Evolutionary conservation across 2,329 filamentous ascomycete genomes (phyloP).

Genomic region (Cryoendolithus antarcticus): DNA sequence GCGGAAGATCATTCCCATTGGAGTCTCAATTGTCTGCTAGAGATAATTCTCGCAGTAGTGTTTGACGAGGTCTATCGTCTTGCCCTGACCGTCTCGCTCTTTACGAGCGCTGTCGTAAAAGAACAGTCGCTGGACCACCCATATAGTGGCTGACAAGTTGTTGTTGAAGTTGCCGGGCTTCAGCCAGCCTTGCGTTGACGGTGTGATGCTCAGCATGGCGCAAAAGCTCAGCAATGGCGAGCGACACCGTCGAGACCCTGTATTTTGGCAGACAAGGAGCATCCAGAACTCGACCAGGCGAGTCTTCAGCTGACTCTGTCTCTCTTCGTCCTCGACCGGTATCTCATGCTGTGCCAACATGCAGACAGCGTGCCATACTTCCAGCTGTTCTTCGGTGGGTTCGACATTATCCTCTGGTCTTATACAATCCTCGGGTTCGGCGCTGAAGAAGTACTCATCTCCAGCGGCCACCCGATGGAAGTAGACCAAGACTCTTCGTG

Average conservation of each 20-base stretch:
- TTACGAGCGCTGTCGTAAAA: slow-evolving; percentile 6
- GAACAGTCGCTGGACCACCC: slow-evolving; percentile 6
- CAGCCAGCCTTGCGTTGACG: slow-evolving; percentile 3
- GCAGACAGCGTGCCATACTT: neutral
- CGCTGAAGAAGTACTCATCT: neutral
- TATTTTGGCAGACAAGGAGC: slow-evolving; percentile 2
- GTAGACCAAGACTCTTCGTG: neutral
- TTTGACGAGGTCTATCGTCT: slow-evolving; percentile 5
- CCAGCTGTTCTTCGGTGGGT: slow-evolving; percentile 1
- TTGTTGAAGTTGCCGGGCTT: slow-evolving; percentile 7
- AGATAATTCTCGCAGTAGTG: slow-evolving; percentile 1
- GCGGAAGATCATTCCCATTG: slow-evolving; percentile 5
- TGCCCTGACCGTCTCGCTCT: slow-evolving; percentile 1
- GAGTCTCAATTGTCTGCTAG: slow-evolving; percentile 4
- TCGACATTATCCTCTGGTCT: slow-evolving; percentile 1
- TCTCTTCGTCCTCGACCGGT: neutral
- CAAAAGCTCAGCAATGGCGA: slow-evolving; percentile 8
- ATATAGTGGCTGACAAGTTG: slow-evolving; percentile 5
- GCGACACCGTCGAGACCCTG: slow-evolving; percentile 3
- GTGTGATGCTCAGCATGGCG: slow-evolving; percentile 7
- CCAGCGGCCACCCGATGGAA: neutral
- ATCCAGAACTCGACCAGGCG: slow-evolving; percentile 5
- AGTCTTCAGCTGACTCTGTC: neutral
- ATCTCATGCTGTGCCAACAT: neutral
- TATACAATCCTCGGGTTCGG: neutral